Percentiles rank a stretch among this genome's conserved stretches.
Conservation (phyloP, 306 rosid species). For the Oxytropis ochrocephala region DNA sequence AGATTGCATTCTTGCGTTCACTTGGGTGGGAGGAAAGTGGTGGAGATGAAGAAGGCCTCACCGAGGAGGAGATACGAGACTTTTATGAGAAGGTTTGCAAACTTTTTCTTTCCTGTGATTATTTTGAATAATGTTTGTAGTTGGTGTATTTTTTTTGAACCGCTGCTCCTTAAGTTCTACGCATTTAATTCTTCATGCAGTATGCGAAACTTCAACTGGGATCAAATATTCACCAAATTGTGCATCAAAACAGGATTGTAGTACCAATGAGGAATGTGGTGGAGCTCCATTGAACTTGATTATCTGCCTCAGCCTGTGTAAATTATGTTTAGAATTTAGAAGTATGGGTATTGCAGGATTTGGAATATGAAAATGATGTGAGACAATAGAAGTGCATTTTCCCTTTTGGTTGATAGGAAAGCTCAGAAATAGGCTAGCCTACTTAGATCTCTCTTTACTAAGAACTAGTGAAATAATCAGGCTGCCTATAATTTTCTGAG, state of each 20-base stretch:
- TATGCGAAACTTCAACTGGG: constrained; percentile 14
- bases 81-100: constrained; percentile 24
- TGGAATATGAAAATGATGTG: not conserved
- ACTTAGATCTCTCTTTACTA: not conserved
- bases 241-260: not conserved
- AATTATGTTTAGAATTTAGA: not conserved
- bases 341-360: not conserved
- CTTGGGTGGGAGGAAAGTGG: constrained; percentile 36
- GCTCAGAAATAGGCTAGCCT: not conserved
- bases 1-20: constrained; percentile 32
- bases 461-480: not conserved
- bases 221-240: not conserved
- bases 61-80: constrained; percentile 31
- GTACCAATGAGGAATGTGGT: not conserved
- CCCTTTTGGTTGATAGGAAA: constrained; percentile 1
- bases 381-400: not conserved
- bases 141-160: not conserved
- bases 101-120: not conserved
- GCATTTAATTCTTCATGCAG: constrained; percentile 21
- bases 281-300: not conserved
- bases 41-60: constrained; percentile 31
- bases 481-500: not conserved
- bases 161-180: not conserved
- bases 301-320: not conserved
- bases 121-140: not conserved